These are phyloP conservation scores for Nothophaeocryptopus gaeumannii DNA, from an alignment of 2,329 filamentous ascomycete genomes.

Conservation along the genomic window DNA sequence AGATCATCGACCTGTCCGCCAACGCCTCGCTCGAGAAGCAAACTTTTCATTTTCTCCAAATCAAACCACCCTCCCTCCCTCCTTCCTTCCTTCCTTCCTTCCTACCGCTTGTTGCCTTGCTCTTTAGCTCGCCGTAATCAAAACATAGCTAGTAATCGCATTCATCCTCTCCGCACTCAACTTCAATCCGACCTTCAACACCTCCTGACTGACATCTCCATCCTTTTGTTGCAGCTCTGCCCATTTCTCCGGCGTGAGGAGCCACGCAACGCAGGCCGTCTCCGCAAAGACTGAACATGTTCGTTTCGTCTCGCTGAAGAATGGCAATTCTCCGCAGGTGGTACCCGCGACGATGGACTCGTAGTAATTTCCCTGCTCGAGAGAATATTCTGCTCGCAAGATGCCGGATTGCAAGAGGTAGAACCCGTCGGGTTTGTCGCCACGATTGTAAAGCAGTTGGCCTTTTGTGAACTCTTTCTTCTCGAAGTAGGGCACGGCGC, in stretches of 20 bases:
- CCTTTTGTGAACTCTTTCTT: slow-evolving; percentile 66
- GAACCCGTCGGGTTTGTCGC: slow-evolving; percentile 74
- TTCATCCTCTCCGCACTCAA: slow-evolving; percentile 91
- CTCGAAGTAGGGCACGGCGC: slow-evolving; percentile 70
- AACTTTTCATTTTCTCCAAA: not conserved
- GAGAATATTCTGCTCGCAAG: slow-evolving; percentile 81
- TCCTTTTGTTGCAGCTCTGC: slow-evolving; percentile 67
- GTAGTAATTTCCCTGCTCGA: slow-evolving; percentile 83
- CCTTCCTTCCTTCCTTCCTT: not conserved
- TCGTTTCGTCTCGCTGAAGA: slow-evolving; percentile 85
- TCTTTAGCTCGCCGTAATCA: slow-evolving; percentile 42
- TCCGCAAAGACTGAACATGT: slow-evolving; percentile 86
- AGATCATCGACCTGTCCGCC: not conserved
- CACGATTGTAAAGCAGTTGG: slow-evolving; percentile 72
- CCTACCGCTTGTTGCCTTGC: not conserved
- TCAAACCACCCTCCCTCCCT: too few species aligned
- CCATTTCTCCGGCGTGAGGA: slow-evolving; percentile 72
- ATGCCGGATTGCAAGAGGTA: slow-evolving; percentile 89
- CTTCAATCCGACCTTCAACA: slow-evolving; percentile 85
- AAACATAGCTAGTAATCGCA: slow-evolving; percentile 55
- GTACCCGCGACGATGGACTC: slow-evolving; percentile 93
- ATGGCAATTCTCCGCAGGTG: slow-evolving; percentile 92
- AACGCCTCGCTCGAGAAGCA: not conserved
- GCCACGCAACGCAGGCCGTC: slow-evolving; percentile 68
- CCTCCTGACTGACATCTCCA: slow-evolving; percentile 74